Conservation (phyloP, 768 basidiomycete genomes). For the Mycena metata region DNA sequence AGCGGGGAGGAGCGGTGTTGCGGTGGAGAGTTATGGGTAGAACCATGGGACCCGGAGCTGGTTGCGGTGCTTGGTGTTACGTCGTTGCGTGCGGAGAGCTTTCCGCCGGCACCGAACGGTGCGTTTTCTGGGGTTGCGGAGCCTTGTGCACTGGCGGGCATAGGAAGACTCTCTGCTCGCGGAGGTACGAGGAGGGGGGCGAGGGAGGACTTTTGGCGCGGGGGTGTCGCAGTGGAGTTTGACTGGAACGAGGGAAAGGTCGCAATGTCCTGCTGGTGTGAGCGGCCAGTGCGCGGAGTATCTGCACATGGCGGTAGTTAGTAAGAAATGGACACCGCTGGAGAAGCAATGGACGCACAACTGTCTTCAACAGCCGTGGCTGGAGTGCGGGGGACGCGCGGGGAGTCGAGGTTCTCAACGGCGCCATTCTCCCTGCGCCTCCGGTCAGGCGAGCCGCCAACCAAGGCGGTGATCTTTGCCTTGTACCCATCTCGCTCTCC, state of each 20-base stretch:
- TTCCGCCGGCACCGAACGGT: conserved; percentile 39
- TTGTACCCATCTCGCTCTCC: conserved; percentile 83
- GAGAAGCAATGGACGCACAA: conserved; percentile 23
- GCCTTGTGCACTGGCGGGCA: conserved; percentile 47
- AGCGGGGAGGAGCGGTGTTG: conserved; percentile 32
- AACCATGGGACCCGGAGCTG: conserved; percentile 18
- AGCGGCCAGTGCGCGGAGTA: conserved; percentile 35
- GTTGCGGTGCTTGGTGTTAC: conserved; percentile 24
- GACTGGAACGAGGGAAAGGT: conserved; percentile 44
- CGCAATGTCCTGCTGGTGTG: conserved; percentile 38
- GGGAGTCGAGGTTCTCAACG: background rate
- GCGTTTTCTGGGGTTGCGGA: conserved; percentile 50
- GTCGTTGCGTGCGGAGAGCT: conserved; percentile 17
- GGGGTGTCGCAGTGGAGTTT: conserved; percentile 40
- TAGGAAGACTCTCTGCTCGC: conserved; percentile 51
- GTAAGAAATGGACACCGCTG: conserved; percentile 31
- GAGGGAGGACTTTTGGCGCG: conserved; percentile 51
- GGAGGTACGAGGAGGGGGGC: conserved; percentile 56
- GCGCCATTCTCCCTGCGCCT: conserved; percentile 40
- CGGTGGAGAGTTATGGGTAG: conserved; percentile 8
- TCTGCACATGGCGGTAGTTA: conserved; percentile 39
- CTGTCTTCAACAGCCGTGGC: conserved; percentile 21
- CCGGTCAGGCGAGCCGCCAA: conserved; percentile 38
- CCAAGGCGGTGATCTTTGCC: conserved; percentile 55
- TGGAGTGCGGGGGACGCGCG: conserved; percentile 7